These are phyloP conservation scores for Penicillium atrosanguineum DNA, from an alignment of 495 filamentous ascomycete species.

Conservation along the genomic window DNA sequence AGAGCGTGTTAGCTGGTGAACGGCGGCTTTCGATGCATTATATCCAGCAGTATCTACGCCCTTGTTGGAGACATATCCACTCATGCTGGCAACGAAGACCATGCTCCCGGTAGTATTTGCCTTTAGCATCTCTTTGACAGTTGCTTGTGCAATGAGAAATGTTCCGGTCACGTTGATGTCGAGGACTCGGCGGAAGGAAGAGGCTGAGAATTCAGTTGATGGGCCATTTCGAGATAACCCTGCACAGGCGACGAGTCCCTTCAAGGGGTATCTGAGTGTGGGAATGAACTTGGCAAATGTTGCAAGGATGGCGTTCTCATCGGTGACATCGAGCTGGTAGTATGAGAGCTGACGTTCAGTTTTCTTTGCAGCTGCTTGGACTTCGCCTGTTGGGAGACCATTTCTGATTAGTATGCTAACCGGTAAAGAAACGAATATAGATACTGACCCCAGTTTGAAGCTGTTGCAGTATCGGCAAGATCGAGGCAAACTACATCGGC, in stretches of 20 bases:
- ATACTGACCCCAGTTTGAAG: conserved; percentile 8
- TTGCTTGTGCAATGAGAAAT: conserved; percentile 65
- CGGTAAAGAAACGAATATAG: not conserved
- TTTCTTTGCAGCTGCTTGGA: conserved; percentile 39
- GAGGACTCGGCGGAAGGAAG: conserved; percentile 55
- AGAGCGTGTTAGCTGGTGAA: not conserved
- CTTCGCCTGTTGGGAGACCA: conserved; percentile 28
- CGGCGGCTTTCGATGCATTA: not conserved
- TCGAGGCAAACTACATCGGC: conserved; percentile 59
- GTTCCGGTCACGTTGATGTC: conserved; percentile 65
- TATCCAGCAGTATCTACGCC: not conserved
- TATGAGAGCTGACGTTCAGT: conserved; percentile 31
- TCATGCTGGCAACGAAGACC: conserved; percentile 1
- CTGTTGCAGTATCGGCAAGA: conserved; percentile 41
- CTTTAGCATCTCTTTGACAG: conserved; percentile 60
- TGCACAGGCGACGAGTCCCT: conserved; percentile 75
- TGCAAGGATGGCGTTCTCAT: conserved; percentile 56
- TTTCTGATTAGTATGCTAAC: not conserved
- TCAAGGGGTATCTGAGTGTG: conserved; percentile 57
- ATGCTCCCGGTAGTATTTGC: conserved; percentile 43
- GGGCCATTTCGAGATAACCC: conserved; percentile 63
- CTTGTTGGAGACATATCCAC: not conserved
- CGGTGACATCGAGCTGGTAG: conserved; percentile 56
- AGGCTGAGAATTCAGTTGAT: conserved; percentile 58
- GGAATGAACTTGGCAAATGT: conserved; percentile 37